These are phyloP conservation scores for Abelmoschus esculentus DNA, from an alignment of 345 rosid species.

Conservation along the genomic window DNA sequence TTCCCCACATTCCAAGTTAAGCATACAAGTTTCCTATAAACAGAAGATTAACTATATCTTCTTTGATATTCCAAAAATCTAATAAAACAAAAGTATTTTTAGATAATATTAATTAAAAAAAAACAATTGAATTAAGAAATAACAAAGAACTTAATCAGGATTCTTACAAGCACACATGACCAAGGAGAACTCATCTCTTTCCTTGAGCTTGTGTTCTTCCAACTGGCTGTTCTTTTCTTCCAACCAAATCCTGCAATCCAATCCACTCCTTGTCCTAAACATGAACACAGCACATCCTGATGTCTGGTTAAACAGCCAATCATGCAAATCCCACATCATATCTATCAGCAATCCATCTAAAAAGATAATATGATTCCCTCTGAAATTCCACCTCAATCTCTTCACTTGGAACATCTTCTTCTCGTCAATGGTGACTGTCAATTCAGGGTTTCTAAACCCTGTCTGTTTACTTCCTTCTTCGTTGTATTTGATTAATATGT, in stretches of 20 bases:
- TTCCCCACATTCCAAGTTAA: slow-evolving; percentile 8
- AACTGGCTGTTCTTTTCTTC: slow-evolving; percentile 13
- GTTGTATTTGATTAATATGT: slow-evolving; percentile 54
- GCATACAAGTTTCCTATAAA: not conserved
- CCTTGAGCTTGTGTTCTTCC: slow-evolving; percentile 27
- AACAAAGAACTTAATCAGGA: not conserved
- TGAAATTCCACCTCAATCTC: slow-evolving; percentile 76
- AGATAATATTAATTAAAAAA: not conserved
- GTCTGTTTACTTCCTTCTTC: slow-evolving; percentile 7
- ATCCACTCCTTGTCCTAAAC: slow-evolving; percentile 73
- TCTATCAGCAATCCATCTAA: slow-evolving; percentile 78
- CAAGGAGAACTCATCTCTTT: slow-evolving; percentile 39
- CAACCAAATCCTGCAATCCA: slow-evolving; percentile 58
- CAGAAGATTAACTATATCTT: not conserved
- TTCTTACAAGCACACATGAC: slow-evolving; percentile 64
- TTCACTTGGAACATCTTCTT: slow-evolving; percentile 54
- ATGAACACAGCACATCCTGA: slow-evolving; percentile 59
- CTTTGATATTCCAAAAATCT: not conserved
- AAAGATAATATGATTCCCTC: slow-evolving; percentile 80
- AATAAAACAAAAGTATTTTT: no score
- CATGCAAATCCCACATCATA: slow-evolving; percentile 94
- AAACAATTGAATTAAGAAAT: not conserved
- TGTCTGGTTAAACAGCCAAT: slow-evolving; percentile 55
- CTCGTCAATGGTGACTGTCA: slow-evolving; percentile 55
- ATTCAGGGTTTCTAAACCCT: slow-evolving; percentile 29